phyloP scores from a whole-genome alignment of 2,329 filamentous ascomycete genomes.

The Diaporthe australafricana region DNA sequence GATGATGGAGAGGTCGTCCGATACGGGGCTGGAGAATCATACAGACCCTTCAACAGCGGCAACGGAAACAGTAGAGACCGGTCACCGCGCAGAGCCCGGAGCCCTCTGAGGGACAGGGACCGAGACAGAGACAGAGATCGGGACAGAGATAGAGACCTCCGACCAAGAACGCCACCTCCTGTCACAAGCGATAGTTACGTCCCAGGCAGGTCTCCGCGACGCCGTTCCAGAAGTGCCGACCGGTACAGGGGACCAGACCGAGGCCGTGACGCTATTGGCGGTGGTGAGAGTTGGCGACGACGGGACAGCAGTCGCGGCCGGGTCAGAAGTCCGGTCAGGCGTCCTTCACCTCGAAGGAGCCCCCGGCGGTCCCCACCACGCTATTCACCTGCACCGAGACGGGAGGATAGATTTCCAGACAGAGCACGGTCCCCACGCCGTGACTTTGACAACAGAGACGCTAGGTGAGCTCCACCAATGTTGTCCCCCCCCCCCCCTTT shows the following conservation, averaged over 20 bases:
- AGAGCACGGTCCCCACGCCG: slow-evolving; percentile 54
- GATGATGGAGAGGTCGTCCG: slow-evolving; percentile 72
- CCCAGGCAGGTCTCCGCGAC: slow-evolving; percentile 54
- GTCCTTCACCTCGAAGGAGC: slow-evolving; percentile 45
- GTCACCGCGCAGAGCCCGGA: slow-evolving; percentile 44
- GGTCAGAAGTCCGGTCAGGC: slow-evolving; percentile 50
- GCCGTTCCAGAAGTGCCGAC: slow-evolving; percentile 55
- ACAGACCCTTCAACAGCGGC: slow-evolving; percentile 65
- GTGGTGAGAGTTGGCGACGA: slow-evolving; percentile 52
- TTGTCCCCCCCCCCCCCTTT: slow-evolving; percentile 2
- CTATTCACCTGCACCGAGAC: slow-evolving; percentile 50
- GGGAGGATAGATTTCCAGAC: slow-evolving; percentile 51
- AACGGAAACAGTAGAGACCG: slow-evolving; percentile 38
- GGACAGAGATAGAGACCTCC: slow-evolving; percentile 47
- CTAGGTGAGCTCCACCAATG: slow-evolving; percentile 41
- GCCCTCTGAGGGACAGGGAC: slow-evolving; percentile 45
- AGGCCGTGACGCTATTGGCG: slow-evolving; percentile 44
- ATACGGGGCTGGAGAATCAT: slow-evolving; percentile 72
- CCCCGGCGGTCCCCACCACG: slow-evolving; percentile 49
- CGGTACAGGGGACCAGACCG: slow-evolving; percentile 53
- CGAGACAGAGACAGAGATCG: slow-evolving; percentile 49
- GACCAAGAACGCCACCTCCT: slow-evolving; percentile 44
- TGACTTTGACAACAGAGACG: slow-evolving; percentile 52
- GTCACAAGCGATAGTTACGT: slow-evolving; percentile 54
- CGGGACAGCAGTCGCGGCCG: slow-evolving; percentile 54